Evolutionary conservation across 75 land plant genomes (phyloP).

Genomic region (Pinus tabuliformis): DNA sequence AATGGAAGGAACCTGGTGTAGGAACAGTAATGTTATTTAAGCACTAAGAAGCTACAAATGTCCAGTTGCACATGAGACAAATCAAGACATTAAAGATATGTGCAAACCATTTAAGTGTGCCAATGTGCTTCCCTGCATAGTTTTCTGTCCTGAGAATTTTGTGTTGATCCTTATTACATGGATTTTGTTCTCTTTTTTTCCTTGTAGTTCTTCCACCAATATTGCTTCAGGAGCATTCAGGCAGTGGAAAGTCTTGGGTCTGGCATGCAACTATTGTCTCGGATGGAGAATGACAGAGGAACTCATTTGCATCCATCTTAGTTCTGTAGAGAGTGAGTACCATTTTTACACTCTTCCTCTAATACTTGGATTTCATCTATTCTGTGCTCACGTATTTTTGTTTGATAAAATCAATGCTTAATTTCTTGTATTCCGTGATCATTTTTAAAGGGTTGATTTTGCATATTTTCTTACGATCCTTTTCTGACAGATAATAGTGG

Average conservation of each 20-base stretch:
- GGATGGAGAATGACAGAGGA: conserved; percentile 95
- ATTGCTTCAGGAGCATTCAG: conserved; percentile 80
- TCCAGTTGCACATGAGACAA: conserved; percentile 90
- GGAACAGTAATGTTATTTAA: conserved; percentile 79
- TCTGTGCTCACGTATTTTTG: neutral
- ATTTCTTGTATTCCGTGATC: too few species aligned
- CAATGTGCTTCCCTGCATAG: neutral
- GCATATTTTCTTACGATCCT: too few species aligned
- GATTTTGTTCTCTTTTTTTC: conserved; percentile 1
- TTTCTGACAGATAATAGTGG: too few species aligned
- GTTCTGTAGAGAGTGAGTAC: conserved; percentile 75
- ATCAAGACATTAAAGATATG: conserved; percentile 93
- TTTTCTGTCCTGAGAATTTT: neutral
- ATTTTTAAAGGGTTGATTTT: too few species aligned
- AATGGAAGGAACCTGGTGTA: conserved; percentile 95
- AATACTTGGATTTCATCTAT: conserved; percentile 1
- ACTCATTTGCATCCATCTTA: conserved; percentile 70
- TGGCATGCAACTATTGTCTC: conserved; percentile 93
- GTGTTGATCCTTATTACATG: too few species aligned
- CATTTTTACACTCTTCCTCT: neutral
- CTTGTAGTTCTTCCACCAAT: conserved; percentile 53
- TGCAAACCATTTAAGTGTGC: conserved; percentile 75
- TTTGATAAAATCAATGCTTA: too few species aligned
- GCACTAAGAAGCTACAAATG: conserved; percentile 73
- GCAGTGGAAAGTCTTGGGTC: conserved; percentile 92